phyloP scores from a whole-genome alignment of 1,284 basidiomycete species.

The Spongispora temasekensis region DNA sequence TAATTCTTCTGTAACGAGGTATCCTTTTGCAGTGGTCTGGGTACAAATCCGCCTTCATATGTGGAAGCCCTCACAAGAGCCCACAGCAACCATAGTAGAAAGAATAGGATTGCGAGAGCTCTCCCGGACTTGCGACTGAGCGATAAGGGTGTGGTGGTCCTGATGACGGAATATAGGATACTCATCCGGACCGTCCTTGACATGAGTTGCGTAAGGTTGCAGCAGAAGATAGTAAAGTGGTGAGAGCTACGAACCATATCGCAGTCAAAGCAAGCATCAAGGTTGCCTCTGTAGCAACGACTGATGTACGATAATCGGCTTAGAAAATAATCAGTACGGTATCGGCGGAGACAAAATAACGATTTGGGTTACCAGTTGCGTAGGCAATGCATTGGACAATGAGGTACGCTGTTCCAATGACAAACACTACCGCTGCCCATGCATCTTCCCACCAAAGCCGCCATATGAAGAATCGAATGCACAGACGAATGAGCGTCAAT shows the following conservation, averaged over 20 bases:
- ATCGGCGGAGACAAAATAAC: neutral
- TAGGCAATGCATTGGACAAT: neutral
- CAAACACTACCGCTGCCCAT: conserved; percentile 15
- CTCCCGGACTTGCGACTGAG: neutral
- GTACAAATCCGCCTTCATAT: no score
- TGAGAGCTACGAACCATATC: neutral
- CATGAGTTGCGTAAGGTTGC: neutral
- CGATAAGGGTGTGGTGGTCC: neutral
- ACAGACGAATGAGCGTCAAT: neutral
- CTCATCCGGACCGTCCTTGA: neutral
- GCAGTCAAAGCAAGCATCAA: neutral
- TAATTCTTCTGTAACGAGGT: no score
- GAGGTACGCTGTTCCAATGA: neutral
- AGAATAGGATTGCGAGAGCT: neutral
- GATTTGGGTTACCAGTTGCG: neutral
- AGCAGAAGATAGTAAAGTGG: neutral
- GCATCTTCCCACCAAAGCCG: neutral
- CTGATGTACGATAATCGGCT: neutral
- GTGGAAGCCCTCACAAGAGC: neutral
- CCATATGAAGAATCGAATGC: neutral
- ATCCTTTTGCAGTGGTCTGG: no score
- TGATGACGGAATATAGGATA: neutral
- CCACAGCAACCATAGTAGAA: neutral
- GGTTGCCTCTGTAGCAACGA: neutral
- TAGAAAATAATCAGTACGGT: neutral